Evolutionary conservation across 2,329 filamentous ascomycete species (phyloP), one percentile per base, ranked within the genome.

Genomic region (Zarea fungicola): DNA sequence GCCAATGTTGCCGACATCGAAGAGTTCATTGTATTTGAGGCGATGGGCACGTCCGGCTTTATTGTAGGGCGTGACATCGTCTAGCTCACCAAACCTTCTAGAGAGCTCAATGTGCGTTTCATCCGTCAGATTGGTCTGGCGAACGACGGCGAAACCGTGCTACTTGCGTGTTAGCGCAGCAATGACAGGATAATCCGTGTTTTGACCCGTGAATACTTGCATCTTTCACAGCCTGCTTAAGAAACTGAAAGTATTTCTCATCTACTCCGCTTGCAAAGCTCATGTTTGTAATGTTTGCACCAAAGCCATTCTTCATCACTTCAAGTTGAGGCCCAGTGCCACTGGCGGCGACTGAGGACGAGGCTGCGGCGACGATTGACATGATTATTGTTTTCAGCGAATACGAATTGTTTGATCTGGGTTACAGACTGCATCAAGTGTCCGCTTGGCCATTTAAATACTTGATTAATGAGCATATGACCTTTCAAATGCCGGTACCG

Each of bases 1-100:
- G 42, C 77, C 70, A 11, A 80, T 62, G 58, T 83, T 83, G 44
- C 74, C 69, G 1, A 76, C 76, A 54, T 83, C 79, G 58, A 81
- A 81, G 1, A 83, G 68, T 58, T 81, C 73, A 35, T 69, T 63
- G 52, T 73, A 68, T 2, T 62, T 56, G 52, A 76, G 72, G 18
- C 77, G 71, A 50, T 72, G 66, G 55, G 70, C 68, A 36, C 74
- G 69, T 14, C 72, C 75, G 0, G 62, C 64, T 2, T 62, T 62
- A 7, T 73, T 62, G 61, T 75, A 80, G 1, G 72, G 75, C 16
- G 62, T 69, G 26, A 78, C 69, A 56, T 80, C 73, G 61, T 82
- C 78, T 0, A 81, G 70, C 19, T 78, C 74, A 18, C 78, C 80
- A 51, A 82, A 73, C 1, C 64, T 65, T 3, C 57, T 55, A 14